Percentiles rank a stretch among this genome's conserved stretches.
phyloP scores from a whole-genome alignment of 2,329 filamentous ascomycete species.

The Apiospora kogelbergensis region DNA sequence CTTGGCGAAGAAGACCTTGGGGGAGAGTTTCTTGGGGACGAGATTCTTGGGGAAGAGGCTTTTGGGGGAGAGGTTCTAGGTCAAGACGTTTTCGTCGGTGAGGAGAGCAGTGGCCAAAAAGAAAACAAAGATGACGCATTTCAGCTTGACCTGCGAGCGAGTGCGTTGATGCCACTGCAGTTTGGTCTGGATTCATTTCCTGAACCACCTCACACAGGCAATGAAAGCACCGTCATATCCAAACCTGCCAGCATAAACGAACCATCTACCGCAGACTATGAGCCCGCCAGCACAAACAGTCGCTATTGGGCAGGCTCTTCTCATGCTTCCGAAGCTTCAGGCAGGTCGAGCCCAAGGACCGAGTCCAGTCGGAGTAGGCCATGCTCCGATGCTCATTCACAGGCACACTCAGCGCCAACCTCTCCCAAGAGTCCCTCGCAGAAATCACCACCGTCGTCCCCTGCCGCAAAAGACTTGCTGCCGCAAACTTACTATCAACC shows the following conservation, averaged over 20 bases:
- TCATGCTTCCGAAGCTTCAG: conserved; percentile 1
- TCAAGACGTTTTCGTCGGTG: background rate
- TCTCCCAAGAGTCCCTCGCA: conserved; percentile 23
- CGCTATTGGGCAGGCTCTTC: background rate
- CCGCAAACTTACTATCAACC: conserved; percentile 27
- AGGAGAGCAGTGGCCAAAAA: background rate
- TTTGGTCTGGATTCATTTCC: conserved; percentile 31
- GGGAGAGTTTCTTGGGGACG: background rate
- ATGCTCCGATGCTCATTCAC: conserved; percentile 21
- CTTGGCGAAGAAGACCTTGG: background rate
- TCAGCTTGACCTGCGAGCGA: conserved; percentile 15
- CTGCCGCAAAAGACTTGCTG: conserved; percentile 26
- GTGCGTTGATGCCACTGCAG: conserved; percentile 20
- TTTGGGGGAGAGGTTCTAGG: conserved; percentile 33
- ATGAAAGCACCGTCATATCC: background rate
- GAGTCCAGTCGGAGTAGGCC: conserved; percentile 20
- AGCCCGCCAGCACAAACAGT: background rate
- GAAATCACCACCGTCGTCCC: conserved; percentile 24
- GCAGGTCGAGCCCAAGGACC: conserved; percentile 9
- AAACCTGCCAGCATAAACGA: conserved; percentile 7
- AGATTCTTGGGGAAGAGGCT: background rate
- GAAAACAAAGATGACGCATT: conserved; percentile 12
- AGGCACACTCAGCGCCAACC: conserved; percentile 17
- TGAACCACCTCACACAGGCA: conserved; percentile 11
- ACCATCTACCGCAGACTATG: background rate